Evolutionary conservation across 768 basidiomycete species (phyloP).

Genomic region (Boletus pseudopeckii): DNA sequence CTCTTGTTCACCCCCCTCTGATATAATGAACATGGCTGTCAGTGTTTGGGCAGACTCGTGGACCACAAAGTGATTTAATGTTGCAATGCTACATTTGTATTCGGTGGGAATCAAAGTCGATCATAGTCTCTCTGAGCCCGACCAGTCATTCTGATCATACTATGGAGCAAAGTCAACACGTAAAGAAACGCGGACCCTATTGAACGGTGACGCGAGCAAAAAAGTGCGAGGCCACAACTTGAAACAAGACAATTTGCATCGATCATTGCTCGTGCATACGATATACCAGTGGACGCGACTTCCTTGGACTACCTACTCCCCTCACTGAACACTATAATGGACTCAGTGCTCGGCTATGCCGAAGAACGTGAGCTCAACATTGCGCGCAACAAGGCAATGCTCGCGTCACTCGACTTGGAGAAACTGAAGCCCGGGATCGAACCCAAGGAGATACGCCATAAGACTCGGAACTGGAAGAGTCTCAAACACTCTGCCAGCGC

Average conservation of each 20-base stretch:
- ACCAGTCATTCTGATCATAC: too few relatives aligned
- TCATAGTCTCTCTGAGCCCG: too few relatives aligned
- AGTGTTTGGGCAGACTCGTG: not conserved
- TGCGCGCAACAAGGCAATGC: conserved; percentile 40
- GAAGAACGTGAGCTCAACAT: conserved; percentile 36
- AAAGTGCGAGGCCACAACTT: too few relatives aligned
- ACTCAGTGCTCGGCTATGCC: conserved; percentile 28
- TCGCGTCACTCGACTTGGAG: conserved; percentile 42
- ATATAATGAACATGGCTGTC: conserved; percentile 3
- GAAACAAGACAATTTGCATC: too few relatives aligned
- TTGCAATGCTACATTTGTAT: conserved; percentile 1
- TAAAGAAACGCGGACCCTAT: not conserved
- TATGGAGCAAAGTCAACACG: too few relatives aligned
- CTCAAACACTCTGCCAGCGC: not conserved
- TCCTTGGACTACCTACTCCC: not conserved
- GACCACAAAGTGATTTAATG: not conserved
- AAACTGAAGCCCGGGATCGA: conserved; percentile 42
- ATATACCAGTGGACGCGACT: not conserved
- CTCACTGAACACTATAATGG: not conserved
- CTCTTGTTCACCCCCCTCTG: conserved; percentile 2
- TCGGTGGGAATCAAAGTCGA: not conserved
- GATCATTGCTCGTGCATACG: not conserved
- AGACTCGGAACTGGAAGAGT: conserved; percentile 5
- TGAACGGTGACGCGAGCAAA: too few relatives aligned
- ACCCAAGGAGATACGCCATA: conserved; percentile 40